Evolutionary conservation across 1,284 basidiomycete genomes (phyloP).

Genomic region (Cystobasidium slooffiae): DNA sequence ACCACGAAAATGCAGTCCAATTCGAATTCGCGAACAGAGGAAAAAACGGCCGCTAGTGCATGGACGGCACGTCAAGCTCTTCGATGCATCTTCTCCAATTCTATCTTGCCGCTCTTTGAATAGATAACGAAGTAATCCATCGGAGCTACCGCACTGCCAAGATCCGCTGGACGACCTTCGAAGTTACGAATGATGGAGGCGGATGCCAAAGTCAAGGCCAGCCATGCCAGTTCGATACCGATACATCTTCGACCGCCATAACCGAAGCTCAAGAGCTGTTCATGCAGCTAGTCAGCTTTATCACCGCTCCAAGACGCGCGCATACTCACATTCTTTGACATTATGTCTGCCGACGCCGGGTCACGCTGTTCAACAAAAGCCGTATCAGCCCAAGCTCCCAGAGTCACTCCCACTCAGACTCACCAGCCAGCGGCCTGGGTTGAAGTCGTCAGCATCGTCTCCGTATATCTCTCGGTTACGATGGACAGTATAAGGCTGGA

Average conservation of each 20-base stretch:
- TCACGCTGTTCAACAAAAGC: neutral
- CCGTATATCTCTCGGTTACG: conserved; percentile 60
- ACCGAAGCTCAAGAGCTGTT: conserved; percentile 16
- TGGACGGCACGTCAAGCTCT: neutral
- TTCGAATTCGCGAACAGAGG: too few species aligned
- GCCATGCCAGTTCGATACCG: conserved; percentile 33
- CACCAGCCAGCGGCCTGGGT: conserved; percentile 60
- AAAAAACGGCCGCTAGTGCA: neutral
- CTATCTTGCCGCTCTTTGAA: conserved; percentile 11
- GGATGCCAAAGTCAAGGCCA: conserved; percentile 19
- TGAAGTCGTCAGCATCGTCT: conserved; percentile 58
- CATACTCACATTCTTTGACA: conserved; percentile 21
- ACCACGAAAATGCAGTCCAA: too few species aligned
- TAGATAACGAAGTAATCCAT: conserved; percentile 16
- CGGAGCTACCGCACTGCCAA: neutral
- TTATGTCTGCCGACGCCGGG: conserved; percentile 4
- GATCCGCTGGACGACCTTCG: conserved; percentile 13
- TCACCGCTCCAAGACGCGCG: too few species aligned
- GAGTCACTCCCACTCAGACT: neutral
- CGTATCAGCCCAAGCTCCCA: neutral
- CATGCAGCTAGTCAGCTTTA: neutral
- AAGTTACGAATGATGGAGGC: conserved; percentile 33
- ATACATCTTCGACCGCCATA: conserved; percentile 15
- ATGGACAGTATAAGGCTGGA: conserved; percentile 29
- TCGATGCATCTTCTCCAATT: conserved; percentile 2